Percentiles rank a stretch among this genome's conserved stretches.
These are phyloP conservation scores for Papiliotrema fonsecae DNA, from an alignment of 1,284 basidiomycete species.

Conservation along the genomic window DNA sequence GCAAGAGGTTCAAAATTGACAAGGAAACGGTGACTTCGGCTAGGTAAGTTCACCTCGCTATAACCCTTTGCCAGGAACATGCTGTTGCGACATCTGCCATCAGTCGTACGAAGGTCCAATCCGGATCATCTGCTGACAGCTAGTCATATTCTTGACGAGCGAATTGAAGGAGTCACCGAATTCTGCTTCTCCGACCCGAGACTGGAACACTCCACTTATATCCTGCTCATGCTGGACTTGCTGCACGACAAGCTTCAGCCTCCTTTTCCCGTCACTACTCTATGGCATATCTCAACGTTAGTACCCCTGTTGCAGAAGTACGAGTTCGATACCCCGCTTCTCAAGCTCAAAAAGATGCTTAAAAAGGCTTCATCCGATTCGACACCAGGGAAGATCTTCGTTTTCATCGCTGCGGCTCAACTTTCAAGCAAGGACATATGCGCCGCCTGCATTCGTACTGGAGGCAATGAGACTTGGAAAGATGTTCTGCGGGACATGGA, in stretches of 20 bases:
- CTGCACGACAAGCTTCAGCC: not conserved
- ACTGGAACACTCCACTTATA: too few species aligned
- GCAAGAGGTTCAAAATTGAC: too few species aligned
- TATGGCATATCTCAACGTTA: not conserved
- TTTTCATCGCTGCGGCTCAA: slow-evolving; percentile 1
- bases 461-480: not conserved
- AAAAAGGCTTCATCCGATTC: not conserved
- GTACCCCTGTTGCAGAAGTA: slow-evolving; percentile 1
- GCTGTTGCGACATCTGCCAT: too few species aligned
- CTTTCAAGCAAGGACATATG: slow-evolving; percentile 2
- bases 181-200: too few species aligned
- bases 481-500: not conserved
- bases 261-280: not conserved
- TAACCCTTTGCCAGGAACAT: too few species aligned
- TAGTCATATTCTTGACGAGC: too few species aligned
- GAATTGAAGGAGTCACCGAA: too few species aligned
- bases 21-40: too few species aligned
- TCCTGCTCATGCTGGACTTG: not conserved
- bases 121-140: too few species aligned
- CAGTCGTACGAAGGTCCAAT: too few species aligned
- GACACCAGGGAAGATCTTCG: not conserved
- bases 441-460: not conserved
- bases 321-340: not conserved
- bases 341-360: not conserved
- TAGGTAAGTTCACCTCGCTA: too few species aligned